Evolutionary conservation across 768 basidiomycete species (phyloP), one percentile per base, ranked within the genome.

Genomic region (Agaricus subrufescens): DNA sequence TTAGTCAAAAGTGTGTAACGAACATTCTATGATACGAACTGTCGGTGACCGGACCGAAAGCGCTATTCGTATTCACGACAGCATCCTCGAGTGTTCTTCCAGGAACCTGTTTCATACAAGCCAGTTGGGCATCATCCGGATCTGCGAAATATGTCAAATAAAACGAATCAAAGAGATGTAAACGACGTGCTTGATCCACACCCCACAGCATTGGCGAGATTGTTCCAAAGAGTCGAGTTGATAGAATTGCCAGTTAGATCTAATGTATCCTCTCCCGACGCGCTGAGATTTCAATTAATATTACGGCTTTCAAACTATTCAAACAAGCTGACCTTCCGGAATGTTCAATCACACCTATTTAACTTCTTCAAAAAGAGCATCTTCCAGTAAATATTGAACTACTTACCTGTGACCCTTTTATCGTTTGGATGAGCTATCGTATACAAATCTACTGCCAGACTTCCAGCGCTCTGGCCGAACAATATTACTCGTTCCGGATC

Each of bases 381-480:
- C 45, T 25, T 44, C 3, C 4, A 3, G 29, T 11, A 62, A 56
- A 34, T 38, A 31, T 25, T 29, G 37, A 52, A 62, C 30, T 46
- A 43, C 26, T 42, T 29, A 66, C 64, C 65, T 62, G 67, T 62
- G 2, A 65, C 64, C 46, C 66, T 69, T 10, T 67, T 71, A 60
- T 71, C 69, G 14, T 69, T 60, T 8, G 69, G 69, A 58, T 73
- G 67, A 3, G 70, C 62, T 50, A 71, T 72, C 0, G 70, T 65
- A 56, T 72, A 75, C 0, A 66, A 66, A 58, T 73, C 73, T 43
- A 64, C 65, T 2, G 70, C 66, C 8, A 61, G 63, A 46, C 66
- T 69, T 3, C 73, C 74, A 26, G 74, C 73, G 56, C 72, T 73
- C 52, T 74, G 68, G 7, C 74, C 74, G 45, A 71, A 73, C 15